Conservation (phyloP, 2,329 filamentous ascomycete genomes). For the Camptophora hylomeconis region DNA sequence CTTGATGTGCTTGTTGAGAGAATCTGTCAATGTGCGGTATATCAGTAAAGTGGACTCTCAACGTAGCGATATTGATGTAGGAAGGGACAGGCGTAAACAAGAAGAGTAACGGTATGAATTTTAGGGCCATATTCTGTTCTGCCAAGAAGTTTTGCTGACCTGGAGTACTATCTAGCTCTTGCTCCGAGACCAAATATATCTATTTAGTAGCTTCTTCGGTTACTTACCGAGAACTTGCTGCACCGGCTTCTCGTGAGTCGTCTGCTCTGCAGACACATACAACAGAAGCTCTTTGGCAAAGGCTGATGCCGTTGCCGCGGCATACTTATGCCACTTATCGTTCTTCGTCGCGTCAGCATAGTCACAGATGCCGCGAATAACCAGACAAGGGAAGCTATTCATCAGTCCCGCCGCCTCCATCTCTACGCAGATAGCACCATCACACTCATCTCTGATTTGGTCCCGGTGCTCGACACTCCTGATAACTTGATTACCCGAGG, state of each 20-base stretch:
- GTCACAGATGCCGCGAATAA: constrained; percentile 10
- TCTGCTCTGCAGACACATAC: constrained; percentile 1
- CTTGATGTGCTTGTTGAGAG: not conserved
- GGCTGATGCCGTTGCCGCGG: constrained; percentile 7
- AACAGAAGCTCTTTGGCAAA: constrained; percentile 8
- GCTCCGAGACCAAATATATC: not conserved
- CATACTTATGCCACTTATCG: constrained; percentile 8
- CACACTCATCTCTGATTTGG: constrained; percentile 1
- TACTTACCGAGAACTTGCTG: not conserved
- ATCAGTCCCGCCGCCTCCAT: constrained; percentile 9
- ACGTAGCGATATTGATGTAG: no score
- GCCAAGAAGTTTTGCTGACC: not conserved
- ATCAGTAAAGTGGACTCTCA: no score
- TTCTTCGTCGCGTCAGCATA: constrained; percentile 11
- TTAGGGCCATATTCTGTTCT: not conserved
- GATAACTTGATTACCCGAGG: constrained; percentile 19
- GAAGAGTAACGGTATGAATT: not conserved
- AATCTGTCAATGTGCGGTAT: no score
- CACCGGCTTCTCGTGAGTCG: not conserved
- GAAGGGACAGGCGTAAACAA: not conserved
- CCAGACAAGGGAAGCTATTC: constrained; percentile 9
- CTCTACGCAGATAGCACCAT: constrained; percentile 8
- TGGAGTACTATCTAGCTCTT: not conserved
- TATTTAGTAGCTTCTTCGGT: not conserved
- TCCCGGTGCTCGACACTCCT: constrained; percentile 14